Percentiles rank a stretch among this genome's conserved stretches.
Evolutionary conservation across 2,329 filamentous ascomycete species (phyloP).

Genomic region (Microcyclospora pomicola): DNA sequence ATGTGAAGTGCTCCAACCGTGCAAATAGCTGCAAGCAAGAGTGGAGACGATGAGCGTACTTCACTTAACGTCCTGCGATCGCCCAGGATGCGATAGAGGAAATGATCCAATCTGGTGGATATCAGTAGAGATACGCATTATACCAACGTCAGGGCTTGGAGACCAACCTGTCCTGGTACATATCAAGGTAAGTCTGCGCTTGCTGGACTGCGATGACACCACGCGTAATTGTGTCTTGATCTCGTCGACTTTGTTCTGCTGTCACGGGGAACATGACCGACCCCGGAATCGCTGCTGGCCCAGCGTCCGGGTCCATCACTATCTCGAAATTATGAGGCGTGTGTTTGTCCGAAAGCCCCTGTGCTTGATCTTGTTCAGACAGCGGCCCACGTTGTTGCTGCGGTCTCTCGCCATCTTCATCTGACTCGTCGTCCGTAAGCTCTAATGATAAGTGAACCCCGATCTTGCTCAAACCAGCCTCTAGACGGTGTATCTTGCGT

Average conservation of each 20-base stretch:
- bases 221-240: conserved; percentile 17
- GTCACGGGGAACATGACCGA: conserved; percentile 17
- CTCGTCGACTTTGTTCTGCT: conserved; percentile 12
- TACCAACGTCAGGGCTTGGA: too few relatives aligned
- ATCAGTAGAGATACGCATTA: too few relatives aligned
- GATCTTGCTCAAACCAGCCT: conserved; percentile 22
- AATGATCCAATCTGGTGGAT: conserved; percentile 16
- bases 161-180: conserved; percentile 15
- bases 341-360: conserved; percentile 11
- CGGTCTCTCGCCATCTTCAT: conserved; percentile 10
- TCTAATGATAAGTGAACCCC: conserved; percentile 11
- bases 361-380: conserved; percentile 4
- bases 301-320: conserved; percentile 25
- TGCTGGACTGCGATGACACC: conserved; percentile 15
- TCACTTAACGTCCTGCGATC: conserved; percentile 15
- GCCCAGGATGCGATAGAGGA: conserved; percentile 21
- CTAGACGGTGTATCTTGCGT: conserved; percentile 24
- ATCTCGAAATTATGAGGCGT: conserved; percentile 23
- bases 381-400: neutral
- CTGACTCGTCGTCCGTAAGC: conserved; percentile 12
- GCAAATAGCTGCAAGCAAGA: conserved; percentile 23
- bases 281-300: conserved; percentile 23
- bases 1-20: conserved; percentile 22
- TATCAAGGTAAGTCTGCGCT: conserved; percentile 17
- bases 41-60: conserved; percentile 19